These are phyloP conservation scores for Ogataea minuta DNA, from an alignment of 805 yeast genomes.

Conservation along the genomic window DNA sequence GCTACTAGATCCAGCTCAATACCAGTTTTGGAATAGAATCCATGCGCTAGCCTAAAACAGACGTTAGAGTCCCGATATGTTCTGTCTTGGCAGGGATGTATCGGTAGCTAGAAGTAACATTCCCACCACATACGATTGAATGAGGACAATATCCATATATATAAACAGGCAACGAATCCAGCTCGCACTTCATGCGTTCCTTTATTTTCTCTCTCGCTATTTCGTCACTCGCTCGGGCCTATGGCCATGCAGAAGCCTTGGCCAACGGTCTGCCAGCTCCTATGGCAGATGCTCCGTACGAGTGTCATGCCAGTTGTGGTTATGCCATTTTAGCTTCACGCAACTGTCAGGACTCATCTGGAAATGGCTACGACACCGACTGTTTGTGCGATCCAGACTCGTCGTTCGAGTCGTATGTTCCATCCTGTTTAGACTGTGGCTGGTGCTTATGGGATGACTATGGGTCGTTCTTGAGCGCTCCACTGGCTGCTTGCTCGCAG, in stretches of 20 bases:
- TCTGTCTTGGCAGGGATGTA: background rate
- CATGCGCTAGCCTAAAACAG: no score
- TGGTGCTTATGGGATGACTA: conserved; percentile 40
- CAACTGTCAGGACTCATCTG: conserved; percentile 20
- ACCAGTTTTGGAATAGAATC: no score
- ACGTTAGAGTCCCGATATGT: background rate
- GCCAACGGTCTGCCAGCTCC: conserved; percentile 28
- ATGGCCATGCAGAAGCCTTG: conserved; percentile 26
- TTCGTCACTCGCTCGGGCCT: conserved; percentile 12
- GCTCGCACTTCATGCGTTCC: background rate
- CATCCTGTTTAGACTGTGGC: conserved; percentile 38
- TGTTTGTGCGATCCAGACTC: conserved; percentile 34
- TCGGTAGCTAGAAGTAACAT: background rate
- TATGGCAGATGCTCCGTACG: conserved; percentile 29
- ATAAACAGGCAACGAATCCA: background rate
- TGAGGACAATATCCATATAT: no score
- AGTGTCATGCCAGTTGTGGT: conserved; percentile 36
- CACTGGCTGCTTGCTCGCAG: conserved; percentile 31
- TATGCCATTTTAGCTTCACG: conserved; percentile 30
- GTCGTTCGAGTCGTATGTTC: conserved; percentile 26
- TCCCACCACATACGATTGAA: no score
- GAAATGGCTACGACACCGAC: conserved; percentile 27
- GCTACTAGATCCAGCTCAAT: background rate
- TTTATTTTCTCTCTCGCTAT: background rate
- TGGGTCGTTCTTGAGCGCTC: conserved; percentile 29